Evolutionary conservation across 345 rosid species (phyloP), one percentile per base, ranked within the genome.

Genomic region (Ricinus communis): DNA sequence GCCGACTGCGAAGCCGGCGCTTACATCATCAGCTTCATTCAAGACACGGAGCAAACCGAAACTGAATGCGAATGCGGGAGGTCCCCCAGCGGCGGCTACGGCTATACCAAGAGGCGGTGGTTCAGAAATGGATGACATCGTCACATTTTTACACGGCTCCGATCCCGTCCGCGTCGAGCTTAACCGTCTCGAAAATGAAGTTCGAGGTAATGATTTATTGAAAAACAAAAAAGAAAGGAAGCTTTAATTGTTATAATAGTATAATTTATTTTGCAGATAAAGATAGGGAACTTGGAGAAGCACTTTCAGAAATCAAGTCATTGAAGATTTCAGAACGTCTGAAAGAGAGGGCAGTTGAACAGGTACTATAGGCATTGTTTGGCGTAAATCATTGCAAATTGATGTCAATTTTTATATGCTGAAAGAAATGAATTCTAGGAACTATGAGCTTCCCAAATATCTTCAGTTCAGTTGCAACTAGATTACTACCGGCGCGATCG

Each of bases 81-180:
- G 38, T 40, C 65, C 38, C 14, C 43, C 45, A 22, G 10, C 59
- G 12, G 49, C 55, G n/a, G 33, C n/a, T n/a, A n/a, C 69, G 28
- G 38, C 69, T 58, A 40, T 71, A 58, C 65, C 85, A 5, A 76
- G 86, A 1, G 33, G 69, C 41, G 76, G 74, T 71, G 76, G 74
- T 71, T 74, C 81, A 65, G 85, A 84, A 41, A 79, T 67, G 36
- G 85, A 84, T 11, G 87, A 84, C 55, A 27, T 79, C 76, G 62
- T 79, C 53, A 69, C 83, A 24, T 72, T 81, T 18, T 69, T 84
- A 54, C 87, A 84, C 74, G 87, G 87, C 68, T 84, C 87, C 71
- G 87, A 84, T 77, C 87, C 87, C 22, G 80, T 84, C 51, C 81
- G 82, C 58, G 78, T 84, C 49, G 87, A 84, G 78, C 87, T 84